phyloP scores from a whole-genome alignment of 1,284 basidiomycete genomes.

The Ustilago vetiveriae region DNA sequence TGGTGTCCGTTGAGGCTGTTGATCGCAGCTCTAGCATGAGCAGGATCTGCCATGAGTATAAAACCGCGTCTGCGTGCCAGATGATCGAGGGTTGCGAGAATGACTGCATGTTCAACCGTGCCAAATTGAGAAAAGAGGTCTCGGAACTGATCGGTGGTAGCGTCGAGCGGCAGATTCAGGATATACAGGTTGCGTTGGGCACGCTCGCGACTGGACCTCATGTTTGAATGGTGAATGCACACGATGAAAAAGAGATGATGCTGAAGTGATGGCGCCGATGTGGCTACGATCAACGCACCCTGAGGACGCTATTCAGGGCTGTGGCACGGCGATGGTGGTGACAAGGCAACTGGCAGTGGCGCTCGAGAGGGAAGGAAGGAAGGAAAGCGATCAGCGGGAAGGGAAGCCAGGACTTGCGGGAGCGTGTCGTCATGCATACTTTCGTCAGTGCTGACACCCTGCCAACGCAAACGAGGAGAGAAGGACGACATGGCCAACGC shows the following conservation, averaged over 20 bases:
- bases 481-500: neutral
- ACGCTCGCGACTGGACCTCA: constrained; percentile 25
- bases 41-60: constrained; percentile 61
- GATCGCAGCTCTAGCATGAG: constrained; percentile 57
- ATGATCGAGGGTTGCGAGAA: constrained; percentile 65
- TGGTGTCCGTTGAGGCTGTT: constrained; percentile 53
- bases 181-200: constrained; percentile 63
- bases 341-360: too few relatives aligned
- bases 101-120: constrained; percentile 62
- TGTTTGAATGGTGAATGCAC: neutral
- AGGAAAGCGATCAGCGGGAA: too few relatives aligned
- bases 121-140: constrained; percentile 57
- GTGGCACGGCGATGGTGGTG: too few relatives aligned
- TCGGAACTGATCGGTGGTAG: constrained; percentile 56
- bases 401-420: too few relatives aligned
- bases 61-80: constrained; percentile 64
- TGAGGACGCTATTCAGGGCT: neutral
- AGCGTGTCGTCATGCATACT: constrained; percentile 39
- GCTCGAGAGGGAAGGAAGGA: too few relatives aligned
- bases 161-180: constrained; percentile 64
- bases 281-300: neutral
- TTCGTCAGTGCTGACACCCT: neutral
- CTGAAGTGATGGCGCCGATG: neutral
- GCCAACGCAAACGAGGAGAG: neutral
- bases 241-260: neutral